phyloP scores from a whole-genome alignment of 805 yeast species.

The Deakozyma indianensis region DNA sequence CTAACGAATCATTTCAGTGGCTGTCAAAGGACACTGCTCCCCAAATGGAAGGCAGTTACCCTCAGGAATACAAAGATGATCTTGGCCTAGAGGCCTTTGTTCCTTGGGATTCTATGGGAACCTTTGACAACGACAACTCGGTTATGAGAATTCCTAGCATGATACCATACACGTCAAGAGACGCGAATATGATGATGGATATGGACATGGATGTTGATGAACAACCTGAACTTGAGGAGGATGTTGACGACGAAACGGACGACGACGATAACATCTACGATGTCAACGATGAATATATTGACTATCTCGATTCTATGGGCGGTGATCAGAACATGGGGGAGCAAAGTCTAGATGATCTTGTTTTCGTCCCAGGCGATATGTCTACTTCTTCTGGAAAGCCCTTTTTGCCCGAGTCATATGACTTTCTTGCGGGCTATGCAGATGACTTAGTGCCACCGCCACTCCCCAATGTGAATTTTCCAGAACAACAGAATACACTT shows the following conservation, averaged over 20 bases:
- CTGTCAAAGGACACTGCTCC: neutral
- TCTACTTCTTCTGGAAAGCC: neutral
- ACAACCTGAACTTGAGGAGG: constrained; percentile 3
- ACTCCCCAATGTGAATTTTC: neutral
- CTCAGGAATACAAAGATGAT: neutral
- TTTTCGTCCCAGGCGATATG: neutral
- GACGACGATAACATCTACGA: constrained; percentile 14
- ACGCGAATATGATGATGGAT: neutral
- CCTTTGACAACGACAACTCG: neutral
- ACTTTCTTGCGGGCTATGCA: neutral
- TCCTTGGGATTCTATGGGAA: constrained; percentile 1
- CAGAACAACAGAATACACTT: neutral
- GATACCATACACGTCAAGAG: neutral
- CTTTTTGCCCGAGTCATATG: neutral
- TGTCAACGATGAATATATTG: constrained; percentile 8
- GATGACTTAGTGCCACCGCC: neutral
- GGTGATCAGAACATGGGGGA: neutral
- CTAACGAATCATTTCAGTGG: neutral
- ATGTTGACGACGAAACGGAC: constrained; percentile 11
- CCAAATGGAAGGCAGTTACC: neutral
- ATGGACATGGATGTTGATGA: constrained; percentile 1
- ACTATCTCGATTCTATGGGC: constrained; percentile 1
- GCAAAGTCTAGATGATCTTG: neutral
- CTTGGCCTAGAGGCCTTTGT: neutral
- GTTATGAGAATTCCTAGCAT: neutral